Evolutionary conservation across 2,329 filamentous ascomycete genomes (phyloP).

Genomic region (Ophiostoma tasmaniense): DNA sequence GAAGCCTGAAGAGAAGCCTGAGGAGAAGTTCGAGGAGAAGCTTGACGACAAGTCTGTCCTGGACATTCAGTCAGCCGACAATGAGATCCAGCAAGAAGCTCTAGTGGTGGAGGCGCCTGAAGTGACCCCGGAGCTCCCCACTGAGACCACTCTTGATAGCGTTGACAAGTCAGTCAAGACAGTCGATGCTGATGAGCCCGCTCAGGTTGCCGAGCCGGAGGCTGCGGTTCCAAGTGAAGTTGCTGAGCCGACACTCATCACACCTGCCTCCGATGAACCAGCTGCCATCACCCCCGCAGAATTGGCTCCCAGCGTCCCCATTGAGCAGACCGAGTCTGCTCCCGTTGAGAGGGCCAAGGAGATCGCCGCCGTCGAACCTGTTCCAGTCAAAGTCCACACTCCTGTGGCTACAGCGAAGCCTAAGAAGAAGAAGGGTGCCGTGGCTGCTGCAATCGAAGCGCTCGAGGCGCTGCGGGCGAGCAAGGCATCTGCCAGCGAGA

Average conservation of each 20-base stretch:
- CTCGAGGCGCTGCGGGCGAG: not conserved
- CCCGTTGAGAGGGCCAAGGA: not conserved
- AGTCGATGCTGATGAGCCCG: not conserved
- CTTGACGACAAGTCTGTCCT: not conserved
- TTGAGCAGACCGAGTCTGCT: not conserved
- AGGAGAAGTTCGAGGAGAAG: not conserved
- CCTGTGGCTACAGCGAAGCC: not conserved
- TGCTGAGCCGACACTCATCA: not conserved
- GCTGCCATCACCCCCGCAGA: not conserved
- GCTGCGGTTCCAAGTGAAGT: not conserved
- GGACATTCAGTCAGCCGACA: not conserved
- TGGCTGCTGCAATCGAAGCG: not conserved
- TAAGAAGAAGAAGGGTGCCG: not conserved
- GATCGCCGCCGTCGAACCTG: not conserved
- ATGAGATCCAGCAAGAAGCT: not conserved
- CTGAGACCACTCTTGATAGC: not conserved
- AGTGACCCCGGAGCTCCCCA: not conserved
- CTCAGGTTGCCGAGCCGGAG: not conserved
- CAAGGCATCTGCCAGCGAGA: not conserved
- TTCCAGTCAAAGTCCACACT: not conserved
- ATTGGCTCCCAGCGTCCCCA: not conserved
- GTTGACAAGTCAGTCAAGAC: not conserved
- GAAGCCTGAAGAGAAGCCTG: not conserved
- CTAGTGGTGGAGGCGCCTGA: not conserved
- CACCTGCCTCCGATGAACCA: not conserved